Evolutionary conservation across 495 filamentous ascomycete species (phyloP).

Genomic region (Copromyces sp.): DNA sequence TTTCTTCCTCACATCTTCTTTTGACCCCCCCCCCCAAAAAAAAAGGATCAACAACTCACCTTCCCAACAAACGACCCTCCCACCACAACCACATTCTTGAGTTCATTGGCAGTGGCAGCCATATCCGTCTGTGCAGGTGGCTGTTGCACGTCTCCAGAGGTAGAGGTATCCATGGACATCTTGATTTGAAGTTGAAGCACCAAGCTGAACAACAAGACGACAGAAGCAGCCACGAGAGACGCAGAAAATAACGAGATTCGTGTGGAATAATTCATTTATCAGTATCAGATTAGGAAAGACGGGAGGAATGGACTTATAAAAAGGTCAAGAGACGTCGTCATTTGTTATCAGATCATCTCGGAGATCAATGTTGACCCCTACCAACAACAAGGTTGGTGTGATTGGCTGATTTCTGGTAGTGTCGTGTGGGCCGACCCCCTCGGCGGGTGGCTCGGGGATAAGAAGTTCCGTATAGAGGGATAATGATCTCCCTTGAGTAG

Average conservation of each 20-base stretch:
- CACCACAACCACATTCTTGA: slow-evolving; percentile 18
- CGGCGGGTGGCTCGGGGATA: not conserved
- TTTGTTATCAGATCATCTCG: not conserved
- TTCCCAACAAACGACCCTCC: slow-evolving; percentile 20
- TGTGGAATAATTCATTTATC: not conserved
- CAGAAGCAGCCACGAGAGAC: not conserved
- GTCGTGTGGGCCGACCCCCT: no score
- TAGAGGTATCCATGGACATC: not conserved
- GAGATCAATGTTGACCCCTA: not conserved
- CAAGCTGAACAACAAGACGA: not conserved
- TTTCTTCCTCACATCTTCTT: no score
- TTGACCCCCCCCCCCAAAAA: no score
- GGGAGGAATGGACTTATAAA: not conserved
- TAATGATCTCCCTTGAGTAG: not conserved
- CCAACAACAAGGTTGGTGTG: not conserved
- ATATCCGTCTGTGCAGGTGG: not conserved
- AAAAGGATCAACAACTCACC: slow-evolving; percentile 8
- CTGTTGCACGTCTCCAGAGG: not conserved
- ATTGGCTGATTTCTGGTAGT: not conserved
- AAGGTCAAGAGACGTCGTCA: no score
- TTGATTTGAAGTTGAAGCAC: not conserved
- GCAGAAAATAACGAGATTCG: not conserved
- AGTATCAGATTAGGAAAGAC: not conserved
- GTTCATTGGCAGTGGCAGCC: slow-evolving; percentile 5
- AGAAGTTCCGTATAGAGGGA: not conserved